phyloP scores from a whole-genome alignment of 176 grass and related monocot genomes.

The Aechmea fasciata region DNA sequence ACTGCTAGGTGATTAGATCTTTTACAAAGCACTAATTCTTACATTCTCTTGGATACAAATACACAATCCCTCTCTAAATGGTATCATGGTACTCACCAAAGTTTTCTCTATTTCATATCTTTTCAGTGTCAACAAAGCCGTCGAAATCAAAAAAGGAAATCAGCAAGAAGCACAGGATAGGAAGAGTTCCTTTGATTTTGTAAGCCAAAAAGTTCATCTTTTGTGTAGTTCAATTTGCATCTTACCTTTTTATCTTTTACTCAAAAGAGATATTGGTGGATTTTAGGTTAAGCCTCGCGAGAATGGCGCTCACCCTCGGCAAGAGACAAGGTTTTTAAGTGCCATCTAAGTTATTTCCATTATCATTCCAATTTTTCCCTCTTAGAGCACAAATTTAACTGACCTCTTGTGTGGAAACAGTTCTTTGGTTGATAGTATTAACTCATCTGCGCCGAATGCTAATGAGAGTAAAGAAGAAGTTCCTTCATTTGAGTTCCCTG shows the following conservation, averaged over 20 bases:
- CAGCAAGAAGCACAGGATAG: conserved; percentile 14
- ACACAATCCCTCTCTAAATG: not conserved
- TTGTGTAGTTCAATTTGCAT: not conserved
- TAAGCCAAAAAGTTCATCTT: conserved; percentile 16
- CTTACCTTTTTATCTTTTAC: not conserved
- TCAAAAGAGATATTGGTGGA: not conserved
- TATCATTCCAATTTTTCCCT: conserved; percentile 5
- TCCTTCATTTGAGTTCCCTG: conserved; percentile 37
- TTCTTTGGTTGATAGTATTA: conserved; percentile 1
- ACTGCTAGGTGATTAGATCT: conserved; percentile 11
- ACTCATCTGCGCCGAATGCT: not conserved
- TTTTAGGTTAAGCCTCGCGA: conserved; percentile 11
- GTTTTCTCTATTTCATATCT: not conserved
- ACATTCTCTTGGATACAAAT: not conserved
- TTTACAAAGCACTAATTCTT: not conserved
- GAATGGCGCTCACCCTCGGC: not conserved
- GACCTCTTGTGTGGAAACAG: conserved; percentile 13
- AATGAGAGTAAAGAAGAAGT: conserved; percentile 20
- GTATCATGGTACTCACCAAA: not conserved
- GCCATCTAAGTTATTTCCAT: not conserved
- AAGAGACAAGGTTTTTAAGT: conserved; percentile 27
- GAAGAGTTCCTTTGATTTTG: conserved; percentile 24
- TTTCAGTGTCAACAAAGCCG: conserved; percentile 15
- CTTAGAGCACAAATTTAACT: conserved; percentile 6
- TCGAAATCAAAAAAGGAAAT: conserved; percentile 3